A percentile compares a stretch with the other conserved stretches of the same genome.
Conservation (phyloP, 2,329 filamentous ascomycete genomes). For the Aspergillus piperis region DNA sequence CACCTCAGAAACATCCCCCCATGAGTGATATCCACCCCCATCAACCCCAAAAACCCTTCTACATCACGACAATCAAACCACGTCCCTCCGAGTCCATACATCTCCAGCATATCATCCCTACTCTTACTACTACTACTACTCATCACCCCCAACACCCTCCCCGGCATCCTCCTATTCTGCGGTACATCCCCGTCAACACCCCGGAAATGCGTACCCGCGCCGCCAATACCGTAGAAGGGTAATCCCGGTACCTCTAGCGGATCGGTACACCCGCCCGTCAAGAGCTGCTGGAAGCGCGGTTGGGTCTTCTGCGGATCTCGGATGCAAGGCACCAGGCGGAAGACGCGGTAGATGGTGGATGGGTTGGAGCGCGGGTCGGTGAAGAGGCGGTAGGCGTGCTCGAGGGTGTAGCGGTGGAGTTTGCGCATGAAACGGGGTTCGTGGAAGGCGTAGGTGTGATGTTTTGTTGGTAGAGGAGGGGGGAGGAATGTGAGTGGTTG, state of each 20-base stretch:
- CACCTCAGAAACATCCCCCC: no score
- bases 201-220: constrained; percentile 66
- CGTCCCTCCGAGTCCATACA: constrained; percentile 20
- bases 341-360: constrained; percentile 57
- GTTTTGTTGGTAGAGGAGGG: not conserved
- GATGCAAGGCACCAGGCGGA: constrained; percentile 69
- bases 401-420: constrained; percentile 66
- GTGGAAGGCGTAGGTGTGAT: not conserved
- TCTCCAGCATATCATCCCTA: not conserved
- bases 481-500: not conserved
- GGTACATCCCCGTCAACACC: constrained; percentile 31
- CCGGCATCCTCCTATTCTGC: constrained; percentile 33
- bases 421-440: constrained; percentile 50
- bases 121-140: not conserved
- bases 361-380: constrained; percentile 49
- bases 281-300: constrained; percentile 38
- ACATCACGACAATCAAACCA: constrained; percentile 28
- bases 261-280: constrained; percentile 45
- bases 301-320: constrained; percentile 45
- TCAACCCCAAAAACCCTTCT: constrained; percentile 20
- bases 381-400: constrained; percentile 64
- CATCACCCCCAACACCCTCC: constrained; percentile 18
- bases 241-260: constrained; percentile 60
- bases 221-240: constrained; percentile 67
- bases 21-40: not conserved